Percentiles rank a stretch among this genome's conserved stretches.
These are phyloP conservation scores for Begonia masoniana DNA, from an alignment of 306 rosid species.

Conservation along the genomic window DNA sequence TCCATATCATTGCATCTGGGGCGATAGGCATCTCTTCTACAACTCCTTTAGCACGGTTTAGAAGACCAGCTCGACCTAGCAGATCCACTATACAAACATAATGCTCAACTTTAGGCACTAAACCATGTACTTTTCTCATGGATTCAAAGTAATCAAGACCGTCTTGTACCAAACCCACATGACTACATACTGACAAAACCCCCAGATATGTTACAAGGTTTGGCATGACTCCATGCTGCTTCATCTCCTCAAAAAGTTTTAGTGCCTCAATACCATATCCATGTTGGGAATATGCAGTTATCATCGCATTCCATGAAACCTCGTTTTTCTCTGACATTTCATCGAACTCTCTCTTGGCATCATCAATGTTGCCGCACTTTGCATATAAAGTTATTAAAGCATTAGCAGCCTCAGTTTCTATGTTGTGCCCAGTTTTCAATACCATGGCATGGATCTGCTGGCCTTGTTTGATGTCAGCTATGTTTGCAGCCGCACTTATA, in stretches of 20 bases:
- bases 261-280: constrained; percentile 63
- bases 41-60: constrained; percentile 44
- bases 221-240: constrained; percentile 36
- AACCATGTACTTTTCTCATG: constrained; percentile 50
- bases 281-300: constrained; percentile 79
- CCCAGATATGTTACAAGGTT: constrained; percentile 78
- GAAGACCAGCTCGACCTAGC: constrained; percentile 65
- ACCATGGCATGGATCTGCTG: constrained; percentile 65
- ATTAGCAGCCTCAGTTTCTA: constrained; percentile 80
- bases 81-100: constrained; percentile 80
- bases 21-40: constrained; percentile 63
- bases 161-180: constrained; percentile 69
- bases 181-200: constrained; percentile 82
- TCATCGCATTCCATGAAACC: constrained; percentile 87
- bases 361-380: constrained; percentile 63
- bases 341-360: constrained; percentile 54
- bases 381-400: constrained; percentile 67
- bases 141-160: constrained; percentile 65
- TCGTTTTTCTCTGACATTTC: constrained; percentile 57
- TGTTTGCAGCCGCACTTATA: constrained; percentile 68
- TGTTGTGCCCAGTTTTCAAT: constrained; percentile 48
- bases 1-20: constrained; percentile 79
- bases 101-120: constrained; percentile 74
- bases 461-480: constrained; percentile 52
- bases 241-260: constrained; percentile 59